phyloP scores from a whole-genome alignment of 129 eudicot species.

The Artemisia tridentata region DNA sequence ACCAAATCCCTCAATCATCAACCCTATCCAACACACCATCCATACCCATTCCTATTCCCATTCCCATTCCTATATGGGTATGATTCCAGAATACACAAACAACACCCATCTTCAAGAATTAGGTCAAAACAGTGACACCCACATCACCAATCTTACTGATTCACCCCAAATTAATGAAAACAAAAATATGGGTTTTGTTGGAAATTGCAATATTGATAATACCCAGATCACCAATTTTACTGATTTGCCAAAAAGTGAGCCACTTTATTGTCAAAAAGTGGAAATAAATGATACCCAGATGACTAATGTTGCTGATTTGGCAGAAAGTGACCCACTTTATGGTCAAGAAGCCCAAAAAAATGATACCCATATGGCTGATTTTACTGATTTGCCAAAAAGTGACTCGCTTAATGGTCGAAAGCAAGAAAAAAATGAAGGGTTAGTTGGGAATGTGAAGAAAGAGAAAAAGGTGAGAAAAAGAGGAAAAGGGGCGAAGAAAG shows the following conservation, averaged over 20 bases:
- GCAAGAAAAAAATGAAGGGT: slow-evolving; percentile 20
- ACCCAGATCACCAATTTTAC: slow-evolving; percentile 10
- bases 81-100: neutral
- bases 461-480: slow-evolving; percentile 30
- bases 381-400: slow-evolving; percentile 6
- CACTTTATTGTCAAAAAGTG: slow-evolving; percentile 7
- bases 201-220: slow-evolving; percentile 4
- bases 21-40: slow-evolving; percentile 18
- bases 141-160: neutral
- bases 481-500: slow-evolving; percentile 32
- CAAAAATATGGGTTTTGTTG: neutral
- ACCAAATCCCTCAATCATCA: slow-evolving; percentile 21
- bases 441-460: slow-evolving; percentile 18
- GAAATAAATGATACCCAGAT: slow-evolving; percentile 12
- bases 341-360: slow-evolving; percentile 6
- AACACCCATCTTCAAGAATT: neutral
- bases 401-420: slow-evolving; percentile 17
- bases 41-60: neutral
- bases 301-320: slow-evolving; percentile 3
- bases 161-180: neutral
- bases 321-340: slow-evolving; percentile 18
- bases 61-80: slow-evolving; percentile 5
- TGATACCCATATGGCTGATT: slow-evolving; percentile 15
- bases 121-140: slow-evolving; percentile 21
- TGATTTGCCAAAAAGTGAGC: slow-evolving; percentile 20